These are phyloP conservation scores for Hanseniaspora sp. DNA, from an alignment of 1,139 yeast genomes.

Conservation along the genomic window DNA sequence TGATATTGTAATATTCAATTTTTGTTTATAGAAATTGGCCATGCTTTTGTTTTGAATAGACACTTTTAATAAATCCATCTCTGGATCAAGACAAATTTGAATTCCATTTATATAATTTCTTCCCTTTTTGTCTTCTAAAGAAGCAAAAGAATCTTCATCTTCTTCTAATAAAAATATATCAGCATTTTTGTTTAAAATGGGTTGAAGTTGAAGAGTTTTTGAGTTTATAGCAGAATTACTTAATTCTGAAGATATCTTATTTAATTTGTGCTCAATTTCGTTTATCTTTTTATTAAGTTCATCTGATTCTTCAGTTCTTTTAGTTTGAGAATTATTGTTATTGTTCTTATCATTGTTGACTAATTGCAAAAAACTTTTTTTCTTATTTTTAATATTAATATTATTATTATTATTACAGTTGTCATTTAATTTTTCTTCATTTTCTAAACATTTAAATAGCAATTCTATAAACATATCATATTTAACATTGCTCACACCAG, in stretches of 20 bases:
- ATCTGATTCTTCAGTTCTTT: neutral
- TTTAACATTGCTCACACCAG: conserved; percentile 8
- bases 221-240: neutral
- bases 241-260: neutral
- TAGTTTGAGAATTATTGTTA: neutral
- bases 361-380: neutral
- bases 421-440: neutral
- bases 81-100: conserved; percentile 8
- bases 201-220: neutral
- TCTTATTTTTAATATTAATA: neutral
- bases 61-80: conserved; percentile 9
- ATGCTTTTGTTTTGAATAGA: conserved; percentile 13
- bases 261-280: neutral
- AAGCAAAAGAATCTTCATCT: neutral
- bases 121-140: neutral
- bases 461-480: conserved; percentile 8
- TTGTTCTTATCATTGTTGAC: neutral
- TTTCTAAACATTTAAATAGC: conserved; percentile 3
- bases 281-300: neutral
- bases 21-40: conserved; percentile 9
- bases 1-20: neutral
- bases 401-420: neutral
- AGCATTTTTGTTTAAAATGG: neutral
- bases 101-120: conserved; percentile 6
- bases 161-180: neutral